Evolutionary conservation across 768 basidiomycete species (phyloP), one percentile per base, ranked within the genome.

Genomic region (Cyclocybe aegerita): DNA sequence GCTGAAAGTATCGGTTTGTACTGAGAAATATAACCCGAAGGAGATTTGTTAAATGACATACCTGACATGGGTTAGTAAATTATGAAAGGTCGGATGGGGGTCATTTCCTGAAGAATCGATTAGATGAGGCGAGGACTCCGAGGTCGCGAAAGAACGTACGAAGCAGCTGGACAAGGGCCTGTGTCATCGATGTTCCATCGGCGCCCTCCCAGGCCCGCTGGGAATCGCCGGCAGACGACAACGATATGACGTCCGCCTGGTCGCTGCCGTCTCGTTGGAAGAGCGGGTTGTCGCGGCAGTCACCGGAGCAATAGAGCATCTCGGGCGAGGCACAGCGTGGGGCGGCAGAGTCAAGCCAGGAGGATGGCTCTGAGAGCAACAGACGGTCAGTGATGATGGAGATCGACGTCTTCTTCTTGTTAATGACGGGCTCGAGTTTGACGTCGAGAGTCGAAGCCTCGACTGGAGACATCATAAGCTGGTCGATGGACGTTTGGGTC

Each of bases 181-280:
- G 61, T 0, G 72, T 71, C 72, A 74, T 71, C 0, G 71, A 71
- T 1, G 55, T 57, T 1, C 71, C 71, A 45, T 66, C 50, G 0
- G 23, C 46, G 46, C 65, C 65, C 37, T 72, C 67, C 71, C 71
- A 72, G 3, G 70, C 63, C 9, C 61, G 35, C 50, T 75, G 70
- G 15, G 61, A 59, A 39, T 75, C 73, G 36, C 70, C 69, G 9
- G 69, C 66, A 0, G 72, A 67, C 0, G 69, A 62, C 14, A 75
- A 34, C 14, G 70, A 66, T 7, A 73, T 65, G 5, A 23, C 23
- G 23, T 23, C 23, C 23, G 23, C 23, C 23, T 23, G 23, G 23
- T 23, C 23, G 23, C 23, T 23, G 23, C 23, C 23, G 5, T 23
- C 23, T 70, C 72, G 39, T 16, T 7, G 39, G 29, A 10, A 14